Conservation (phyloP, 192 early-diverging fungal genomes). For the Oehlia diaphana region DNA sequence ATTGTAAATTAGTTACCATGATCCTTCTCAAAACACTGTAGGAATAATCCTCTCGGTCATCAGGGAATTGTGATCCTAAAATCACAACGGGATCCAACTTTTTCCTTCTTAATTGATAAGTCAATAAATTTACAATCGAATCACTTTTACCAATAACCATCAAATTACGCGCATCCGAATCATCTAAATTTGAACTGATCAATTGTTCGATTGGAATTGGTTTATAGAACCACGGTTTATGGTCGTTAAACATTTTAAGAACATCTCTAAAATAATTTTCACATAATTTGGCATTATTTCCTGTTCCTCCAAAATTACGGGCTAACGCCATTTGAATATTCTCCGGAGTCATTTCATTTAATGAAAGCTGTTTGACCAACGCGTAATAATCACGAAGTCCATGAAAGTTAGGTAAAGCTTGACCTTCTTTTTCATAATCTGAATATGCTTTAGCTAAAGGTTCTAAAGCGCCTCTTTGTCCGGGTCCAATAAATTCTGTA, state of each 20-base stretch:
- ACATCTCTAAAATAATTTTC: slow-evolving; percentile 1
- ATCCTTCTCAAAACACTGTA: slow-evolving; percentile 25
- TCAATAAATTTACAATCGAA: slow-evolving; percentile 15
- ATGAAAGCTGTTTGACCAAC: not conserved
- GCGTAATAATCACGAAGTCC: slow-evolving; percentile 7
- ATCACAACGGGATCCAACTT: slow-evolving; percentile 17
- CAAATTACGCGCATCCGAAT: slow-evolving; percentile 5
- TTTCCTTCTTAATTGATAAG: not conserved
- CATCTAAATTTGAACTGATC: slow-evolving; percentile 19
- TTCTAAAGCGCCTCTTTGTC: not conserved
- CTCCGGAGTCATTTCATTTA: not conserved
- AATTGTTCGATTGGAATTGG: slow-evolving; percentile 7
- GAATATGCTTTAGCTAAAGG: slow-evolving; percentile 3
- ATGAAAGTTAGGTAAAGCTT: slow-evolving; percentile 24
- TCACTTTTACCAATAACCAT: slow-evolving; percentile 30
- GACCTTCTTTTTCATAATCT: not conserved
- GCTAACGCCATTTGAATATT: slow-evolving; percentile 16
- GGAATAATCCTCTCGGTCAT: slow-evolving; percentile 11
- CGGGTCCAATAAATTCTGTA: not conserved
- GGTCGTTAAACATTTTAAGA: not conserved
- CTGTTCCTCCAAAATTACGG: slow-evolving; percentile 29
- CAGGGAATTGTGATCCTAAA: slow-evolving; percentile 27
- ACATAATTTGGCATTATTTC: not conserved
- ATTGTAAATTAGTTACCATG: slow-evolving; percentile 1
- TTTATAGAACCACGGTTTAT: not conserved